A percentile compares a stretch with the other conserved stretches of the same genome.
Evolutionary conservation across 495 filamentous ascomycete genomes (phyloP).

Genomic region (Hypomontagnella monticulosa): DNA sequence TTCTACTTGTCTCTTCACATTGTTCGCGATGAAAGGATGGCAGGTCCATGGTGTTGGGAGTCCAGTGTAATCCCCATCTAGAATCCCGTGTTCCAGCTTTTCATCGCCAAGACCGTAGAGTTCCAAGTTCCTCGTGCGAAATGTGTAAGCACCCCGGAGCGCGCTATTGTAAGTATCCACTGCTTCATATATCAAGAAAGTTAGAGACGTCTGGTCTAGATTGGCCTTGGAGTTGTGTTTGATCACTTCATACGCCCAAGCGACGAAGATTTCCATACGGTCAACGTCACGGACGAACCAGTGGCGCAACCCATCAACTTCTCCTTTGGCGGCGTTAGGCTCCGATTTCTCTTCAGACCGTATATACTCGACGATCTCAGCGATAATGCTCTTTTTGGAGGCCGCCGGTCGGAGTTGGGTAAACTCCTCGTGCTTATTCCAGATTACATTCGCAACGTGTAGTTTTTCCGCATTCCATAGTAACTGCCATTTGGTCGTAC

Average conservation of each 20-base stretch:
- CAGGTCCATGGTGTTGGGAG: slow-evolving; percentile 87
- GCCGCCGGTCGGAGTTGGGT: slow-evolving; percentile 54
- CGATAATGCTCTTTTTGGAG: slow-evolving; percentile 66
- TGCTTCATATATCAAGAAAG: slow-evolving; percentile 72
- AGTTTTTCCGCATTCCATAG: slow-evolving; percentile 93
- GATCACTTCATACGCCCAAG: slow-evolving; percentile 78
- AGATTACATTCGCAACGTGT: slow-evolving; percentile 81
- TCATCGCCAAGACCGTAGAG: slow-evolving; percentile 75
- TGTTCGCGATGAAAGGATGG: slow-evolving; percentile 65
- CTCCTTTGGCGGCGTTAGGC: slow-evolving; percentile 62
- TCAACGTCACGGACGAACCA: slow-evolving; percentile 84
- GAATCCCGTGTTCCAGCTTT: slow-evolving; percentile 72
- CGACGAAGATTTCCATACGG: slow-evolving; percentile 76
- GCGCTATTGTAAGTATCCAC: slow-evolving; percentile 78
- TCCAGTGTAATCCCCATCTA: slow-evolving; percentile 66
- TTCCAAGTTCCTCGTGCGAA: slow-evolving; percentile 71
- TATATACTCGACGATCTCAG: slow-evolving; percentile 74
- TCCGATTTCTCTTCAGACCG: slow-evolving; percentile 75
- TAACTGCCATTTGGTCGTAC: slow-evolving; percentile 76
- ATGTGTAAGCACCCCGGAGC: slow-evolving; percentile 76
- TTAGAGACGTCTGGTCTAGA: slow-evolving; percentile 58
- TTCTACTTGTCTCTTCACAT: slow-evolving; percentile 64
- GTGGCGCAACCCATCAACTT: slow-evolving; percentile 77
- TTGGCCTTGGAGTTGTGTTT: slow-evolving; percentile 69
- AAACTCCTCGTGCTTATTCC: slow-evolving; percentile 75